A percentile compares a stretch with the other conserved stretches of the same genome.
These are phyloP conservation scores for Ceratobasidium sp. DNA, from an alignment of 1,284 basidiomycete species.

Conservation along the genomic window DNA sequence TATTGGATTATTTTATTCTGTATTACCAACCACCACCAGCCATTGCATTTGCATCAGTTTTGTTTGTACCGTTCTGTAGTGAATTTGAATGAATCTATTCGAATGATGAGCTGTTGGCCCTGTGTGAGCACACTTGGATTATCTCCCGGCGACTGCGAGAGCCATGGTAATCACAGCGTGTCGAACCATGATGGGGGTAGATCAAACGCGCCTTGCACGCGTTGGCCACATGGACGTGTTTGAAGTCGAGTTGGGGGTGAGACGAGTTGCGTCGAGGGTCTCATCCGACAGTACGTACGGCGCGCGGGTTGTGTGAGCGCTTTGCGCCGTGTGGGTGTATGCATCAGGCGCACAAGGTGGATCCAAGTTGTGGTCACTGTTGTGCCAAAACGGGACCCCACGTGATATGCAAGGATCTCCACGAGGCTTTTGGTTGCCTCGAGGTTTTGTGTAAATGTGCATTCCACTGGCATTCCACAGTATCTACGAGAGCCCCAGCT, in stretches of 20 bases:
- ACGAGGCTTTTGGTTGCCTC: conserved; percentile 22
- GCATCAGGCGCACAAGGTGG: conserved; percentile 41
- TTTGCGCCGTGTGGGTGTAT: conserved; percentile 26
- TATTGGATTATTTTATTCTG: background rate
- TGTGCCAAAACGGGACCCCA: conserved; percentile 38
- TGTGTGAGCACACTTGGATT: background rate
- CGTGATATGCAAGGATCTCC: conserved; percentile 40
- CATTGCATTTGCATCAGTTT: conserved; percentile 8
- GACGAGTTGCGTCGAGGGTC: conserved; percentile 12
- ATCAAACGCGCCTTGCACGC: conserved; percentile 45
- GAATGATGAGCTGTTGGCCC: conserved; percentile 3
- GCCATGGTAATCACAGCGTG: conserved; percentile 51
- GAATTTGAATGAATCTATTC: conserved; percentile 5
- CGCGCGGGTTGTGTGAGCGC: background rate
- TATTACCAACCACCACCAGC: background rate
- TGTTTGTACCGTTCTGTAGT: conserved; percentile 3
- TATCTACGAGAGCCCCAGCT: conserved; percentile 40
- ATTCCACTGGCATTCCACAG: conserved; percentile 40
- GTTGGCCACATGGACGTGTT: conserved; percentile 40
- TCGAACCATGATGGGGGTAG: conserved; percentile 31
- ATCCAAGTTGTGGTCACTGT: conserved; percentile 32
- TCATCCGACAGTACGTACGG: conserved; percentile 10
- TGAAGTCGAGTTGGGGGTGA: conserved; percentile 33
- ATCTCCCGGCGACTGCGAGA: conserved; percentile 50
- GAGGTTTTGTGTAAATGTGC: conserved; percentile 8